A percentile compares a stretch with the other conserved stretches of the same genome.
Evolutionary conservation across 2,329 filamentous ascomycete genomes (phyloP).

Genomic region (Cladosporium cucumerinum): DNA sequence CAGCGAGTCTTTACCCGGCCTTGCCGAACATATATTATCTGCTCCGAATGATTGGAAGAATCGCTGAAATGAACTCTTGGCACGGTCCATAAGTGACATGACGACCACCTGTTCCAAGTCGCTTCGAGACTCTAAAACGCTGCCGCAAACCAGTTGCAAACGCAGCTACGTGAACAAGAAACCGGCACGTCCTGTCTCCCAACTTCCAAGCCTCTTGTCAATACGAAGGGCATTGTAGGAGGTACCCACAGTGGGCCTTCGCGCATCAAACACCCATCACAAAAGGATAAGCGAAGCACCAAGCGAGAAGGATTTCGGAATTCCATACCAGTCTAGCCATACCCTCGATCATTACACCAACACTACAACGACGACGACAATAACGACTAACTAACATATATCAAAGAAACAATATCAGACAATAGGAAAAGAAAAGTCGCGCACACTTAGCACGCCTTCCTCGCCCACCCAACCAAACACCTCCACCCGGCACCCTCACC

Average conservation of each 20-base stretch:
- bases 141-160: too few species aligned
- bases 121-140: too few species aligned
- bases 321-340: not conserved
- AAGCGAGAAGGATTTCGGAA: not conserved
- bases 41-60: not conserved
- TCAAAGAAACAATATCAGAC: not conserved
- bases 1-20: too few species aligned
- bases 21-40: too few species aligned
- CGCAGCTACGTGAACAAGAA: too few species aligned
- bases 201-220: not conserved
- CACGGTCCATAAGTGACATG: not conserved
- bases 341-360: not conserved
- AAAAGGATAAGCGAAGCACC: not conserved
- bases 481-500: conserved; percentile 51
- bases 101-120: too few species aligned
- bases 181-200: not conserved
- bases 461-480: conserved; percentile 58
- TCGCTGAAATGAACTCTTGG: not conserved
- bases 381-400: not conserved
- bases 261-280: not conserved
- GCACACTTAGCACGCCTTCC: conserved; percentile 41
- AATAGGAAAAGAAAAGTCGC: not conserved
- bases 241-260: not conserved
- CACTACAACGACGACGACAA: not conserved
- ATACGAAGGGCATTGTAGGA: not conserved